These are phyloP conservation scores for Zasmidium angulare DNA, from an alignment of 2,329 filamentous ascomycete genomes.

Conservation along the genomic window DNA sequence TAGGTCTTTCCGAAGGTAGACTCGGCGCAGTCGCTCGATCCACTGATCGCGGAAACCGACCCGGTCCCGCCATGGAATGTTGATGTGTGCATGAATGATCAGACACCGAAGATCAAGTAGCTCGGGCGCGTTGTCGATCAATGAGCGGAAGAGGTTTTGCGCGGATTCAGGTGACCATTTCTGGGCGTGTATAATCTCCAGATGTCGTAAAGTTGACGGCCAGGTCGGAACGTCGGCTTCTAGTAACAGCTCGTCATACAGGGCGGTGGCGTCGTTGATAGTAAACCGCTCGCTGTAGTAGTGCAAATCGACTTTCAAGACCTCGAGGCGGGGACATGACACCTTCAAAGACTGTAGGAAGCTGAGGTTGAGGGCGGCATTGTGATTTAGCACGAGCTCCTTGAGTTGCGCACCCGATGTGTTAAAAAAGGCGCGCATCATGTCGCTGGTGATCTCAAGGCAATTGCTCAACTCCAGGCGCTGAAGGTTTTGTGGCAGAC, in stretches of 20 bases:
- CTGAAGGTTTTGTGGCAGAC: conserved; percentile 65
- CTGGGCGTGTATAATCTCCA: conserved; percentile 76
- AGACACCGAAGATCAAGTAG: conserved; percentile 69
- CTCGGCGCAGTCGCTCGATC: conserved; percentile 66
- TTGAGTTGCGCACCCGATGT: conserved; percentile 67
- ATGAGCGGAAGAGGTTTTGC: conserved; percentile 73
- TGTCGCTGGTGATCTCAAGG: conserved; percentile 67
- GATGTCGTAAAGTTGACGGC: conserved; percentile 68
- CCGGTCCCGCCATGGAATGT: conserved; percentile 76
- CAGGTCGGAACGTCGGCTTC: conserved; percentile 70
- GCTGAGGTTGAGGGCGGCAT: conserved; percentile 71
- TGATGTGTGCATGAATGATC: conserved; percentile 73
- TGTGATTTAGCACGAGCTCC: conserved; percentile 71
- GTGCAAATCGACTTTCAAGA: conserved; percentile 73
- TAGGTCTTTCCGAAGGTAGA: conserved; percentile 59
- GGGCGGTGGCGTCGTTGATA: conserved; percentile 70
- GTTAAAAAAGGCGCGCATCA: conserved; percentile 64
- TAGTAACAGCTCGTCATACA: conserved; percentile 67
- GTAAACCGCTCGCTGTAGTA: conserved; percentile 71
- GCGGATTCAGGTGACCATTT: conserved; percentile 70
- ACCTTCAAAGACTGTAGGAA: conserved; percentile 68
- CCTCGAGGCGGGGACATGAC: conserved; percentile 69
- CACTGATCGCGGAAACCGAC: conserved; percentile 77
- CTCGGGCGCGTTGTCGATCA: conserved; percentile 68
- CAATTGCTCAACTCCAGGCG: conserved; percentile 77